Conservation (phyloP, 768 basidiomycete species). For the Amanita rubescens region DNA sequence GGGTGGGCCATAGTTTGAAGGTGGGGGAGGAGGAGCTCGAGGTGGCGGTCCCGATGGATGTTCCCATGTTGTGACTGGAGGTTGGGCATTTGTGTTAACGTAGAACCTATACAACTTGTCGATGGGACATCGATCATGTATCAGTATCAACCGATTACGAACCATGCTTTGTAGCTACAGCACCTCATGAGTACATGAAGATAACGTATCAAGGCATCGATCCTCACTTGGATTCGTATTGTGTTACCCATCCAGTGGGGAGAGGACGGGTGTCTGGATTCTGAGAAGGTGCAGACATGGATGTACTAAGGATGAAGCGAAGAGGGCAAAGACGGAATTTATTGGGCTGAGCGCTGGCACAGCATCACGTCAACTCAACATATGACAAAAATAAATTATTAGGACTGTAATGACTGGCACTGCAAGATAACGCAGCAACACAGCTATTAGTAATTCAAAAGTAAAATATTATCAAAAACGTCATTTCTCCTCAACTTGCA, state of each 20-base stretch:
- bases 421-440: not conserved
- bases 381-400: conserved; percentile 4
- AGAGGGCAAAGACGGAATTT: conserved; percentile 8
- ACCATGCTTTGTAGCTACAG: conserved; percentile 55
- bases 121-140: not conserved
- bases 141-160: not conserved
- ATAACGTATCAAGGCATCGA: conserved; percentile 17
- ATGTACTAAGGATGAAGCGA: conserved; percentile 11
- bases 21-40: conserved; percentile 26
- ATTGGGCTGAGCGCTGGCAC: conserved; percentile 12
- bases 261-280: conserved; percentile 57
- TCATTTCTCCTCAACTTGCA: not conserved
- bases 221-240: conserved; percentile 64
- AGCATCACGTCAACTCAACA: conserved; percentile 29
- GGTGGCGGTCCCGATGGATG: conserved; percentile 52
- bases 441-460: conserved; percentile 2
- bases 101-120: conserved; percentile 58
- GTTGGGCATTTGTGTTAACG: conserved; percentile 55
- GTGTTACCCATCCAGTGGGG: conserved; percentile 61
- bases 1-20: conserved; percentile 30
- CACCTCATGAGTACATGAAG: conserved; percentile 12
- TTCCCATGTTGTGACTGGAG: conserved; percentile 61
- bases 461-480: conserved; percentile 2
- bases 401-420: not conserved
- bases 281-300: conserved; percentile 37